Conservation (phyloP, 169 alveolate species). For the Plasmodium knowlesi region DNA sequence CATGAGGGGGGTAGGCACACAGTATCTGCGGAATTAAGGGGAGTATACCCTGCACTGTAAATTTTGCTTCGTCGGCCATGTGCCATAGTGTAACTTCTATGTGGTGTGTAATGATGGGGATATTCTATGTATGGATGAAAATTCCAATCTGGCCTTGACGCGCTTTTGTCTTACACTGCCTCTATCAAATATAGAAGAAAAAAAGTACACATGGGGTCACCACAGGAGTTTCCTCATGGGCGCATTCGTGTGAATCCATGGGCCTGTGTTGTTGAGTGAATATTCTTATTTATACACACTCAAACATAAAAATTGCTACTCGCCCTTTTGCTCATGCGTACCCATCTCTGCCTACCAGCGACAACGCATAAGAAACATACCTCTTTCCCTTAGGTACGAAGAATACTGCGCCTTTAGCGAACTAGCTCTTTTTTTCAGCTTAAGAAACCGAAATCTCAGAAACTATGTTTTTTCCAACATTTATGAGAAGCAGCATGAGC, state of each 20-base stretch:
- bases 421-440: constrained; percentile 60
- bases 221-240: neutral
- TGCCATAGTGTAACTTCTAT: neutral
- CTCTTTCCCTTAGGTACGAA: constrained; percentile 30
- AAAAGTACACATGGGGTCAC: neutral
- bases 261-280: neutral
- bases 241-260: neutral
- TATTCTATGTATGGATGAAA: neutral
- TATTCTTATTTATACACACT: too few species aligned
- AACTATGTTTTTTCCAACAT: constrained; percentile 61
- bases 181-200: neutral
- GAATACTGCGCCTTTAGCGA: constrained; percentile 60
- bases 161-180: neutral
- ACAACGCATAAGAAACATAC: neutral
- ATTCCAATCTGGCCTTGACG: neutral
- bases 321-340: neutral
- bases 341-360: neutral
- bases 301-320: neutral
- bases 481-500: constrained; percentile 28
- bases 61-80: neutral
- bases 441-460: constrained; percentile 21
- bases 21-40: neutral
- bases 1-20: neutral
- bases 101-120: neutral
- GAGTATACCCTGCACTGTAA: neutral